Percentiles rank a stretch among this genome's conserved stretches.
Evolutionary conservation across 148 eudicot species (phyloP).

Genomic region (Oxyria digyna): DNA sequence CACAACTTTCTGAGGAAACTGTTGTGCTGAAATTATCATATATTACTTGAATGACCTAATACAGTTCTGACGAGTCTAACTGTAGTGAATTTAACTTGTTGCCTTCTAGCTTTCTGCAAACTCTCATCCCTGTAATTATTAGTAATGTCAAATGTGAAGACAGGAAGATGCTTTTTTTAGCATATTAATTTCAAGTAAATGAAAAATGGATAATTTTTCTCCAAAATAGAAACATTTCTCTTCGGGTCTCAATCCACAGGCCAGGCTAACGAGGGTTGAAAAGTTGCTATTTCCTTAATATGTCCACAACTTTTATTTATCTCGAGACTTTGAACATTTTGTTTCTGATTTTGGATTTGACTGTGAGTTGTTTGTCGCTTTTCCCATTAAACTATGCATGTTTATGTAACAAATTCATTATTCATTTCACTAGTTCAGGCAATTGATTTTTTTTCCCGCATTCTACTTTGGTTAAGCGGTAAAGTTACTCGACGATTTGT

Average conservation of each 20-base stretch:
- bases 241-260: not conserved
- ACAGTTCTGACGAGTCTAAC: not conserved
- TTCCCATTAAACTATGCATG: not conserved
- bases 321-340: not conserved
- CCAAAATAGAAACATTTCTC: not conserved
- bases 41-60: not conserved
- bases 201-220: not conserved
- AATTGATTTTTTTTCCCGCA: not conserved
- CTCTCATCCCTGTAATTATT: not conserved
- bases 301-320: not conserved
- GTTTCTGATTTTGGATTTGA: not conserved
- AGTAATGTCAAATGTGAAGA: not conserved
- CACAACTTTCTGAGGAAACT: not conserved
- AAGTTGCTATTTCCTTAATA: not conserved
- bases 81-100: not conserved
- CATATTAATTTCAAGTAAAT: not conserved
- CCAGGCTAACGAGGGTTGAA: not conserved
- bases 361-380: not conserved
- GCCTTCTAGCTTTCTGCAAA: not conserved
- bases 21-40: not conserved
- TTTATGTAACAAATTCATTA: not conserved
- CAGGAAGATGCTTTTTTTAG: not conserved
- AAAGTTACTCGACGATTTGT: slow-evolving; percentile 49
- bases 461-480: slow-evolving; percentile 41
- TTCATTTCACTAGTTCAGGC: not conserved